These are phyloP conservation scores for Boletus tomentosulus DNA, from an alignment of 768 basidiomycete genomes.

Conservation along the genomic window DNA sequence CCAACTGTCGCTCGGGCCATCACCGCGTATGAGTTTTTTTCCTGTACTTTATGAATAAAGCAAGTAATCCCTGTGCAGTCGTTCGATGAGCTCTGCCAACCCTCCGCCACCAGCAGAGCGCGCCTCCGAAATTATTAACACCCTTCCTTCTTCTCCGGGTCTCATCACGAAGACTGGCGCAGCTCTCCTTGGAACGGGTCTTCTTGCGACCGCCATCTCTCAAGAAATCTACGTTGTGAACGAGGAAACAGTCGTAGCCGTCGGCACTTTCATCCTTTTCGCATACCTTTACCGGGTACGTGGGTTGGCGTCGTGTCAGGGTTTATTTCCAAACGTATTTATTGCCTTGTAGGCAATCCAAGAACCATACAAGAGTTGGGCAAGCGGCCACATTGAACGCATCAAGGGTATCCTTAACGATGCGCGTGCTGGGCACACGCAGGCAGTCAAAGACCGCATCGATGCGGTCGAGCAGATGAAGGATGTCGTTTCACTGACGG, in stretches of 20 bases:
- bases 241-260: slow-evolving; percentile 88
- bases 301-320: slow-evolving; percentile 4
- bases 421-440: slow-evolving; percentile 85
- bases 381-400: slow-evolving; percentile 78
- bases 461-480: slow-evolving; percentile 89
- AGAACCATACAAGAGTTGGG: slow-evolving; percentile 92
- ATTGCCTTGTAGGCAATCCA: slow-evolving; percentile 53
- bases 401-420: slow-evolving; percentile 78
- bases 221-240: slow-evolving; percentile 97
- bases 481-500: slow-evolving; percentile 88
- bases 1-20: slow-evolving; percentile 44
- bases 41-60: slow-evolving; percentile 2
- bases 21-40: slow-evolving; percentile 40
- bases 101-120: slow-evolving; percentile 78
- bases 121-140: slow-evolving; percentile 87
- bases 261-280: slow-evolving; percentile 80
- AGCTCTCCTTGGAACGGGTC: slow-evolving; percentile 85
- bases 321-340: slow-evolving; percentile 8
- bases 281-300: slow-evolving; percentile 77
- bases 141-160: slow-evolving; percentile 76
- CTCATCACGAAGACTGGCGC: slow-evolving; percentile 94
- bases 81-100: slow-evolving; percentile 55
- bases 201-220: slow-evolving; percentile 88
- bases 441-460: slow-evolving; percentile 92
- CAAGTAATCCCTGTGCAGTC: slow-evolving; percentile 39